Percentiles rank a stretch among this genome's conserved stretches.
These are phyloP conservation scores for Capsicum chinense DNA, from an alignment of 257 asterid species.

Conservation along the genomic window DNA sequence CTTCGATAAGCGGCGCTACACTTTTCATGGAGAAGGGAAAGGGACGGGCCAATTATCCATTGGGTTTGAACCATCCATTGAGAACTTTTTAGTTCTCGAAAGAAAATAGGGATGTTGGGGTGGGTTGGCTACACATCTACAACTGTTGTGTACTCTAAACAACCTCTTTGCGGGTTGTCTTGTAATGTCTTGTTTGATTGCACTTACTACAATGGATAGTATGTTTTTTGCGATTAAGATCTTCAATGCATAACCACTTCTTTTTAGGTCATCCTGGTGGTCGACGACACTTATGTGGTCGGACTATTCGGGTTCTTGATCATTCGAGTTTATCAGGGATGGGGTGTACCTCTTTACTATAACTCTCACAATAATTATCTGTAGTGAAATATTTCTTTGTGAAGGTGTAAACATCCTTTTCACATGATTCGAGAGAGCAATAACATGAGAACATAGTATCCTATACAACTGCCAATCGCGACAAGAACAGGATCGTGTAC, in stretches of 20 bases:
- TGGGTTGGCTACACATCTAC: conserved; percentile 34
- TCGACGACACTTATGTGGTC: conserved; percentile 73
- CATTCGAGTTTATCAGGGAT: conserved; percentile 60
- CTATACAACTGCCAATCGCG: conserved; percentile 73
- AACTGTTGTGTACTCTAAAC: conserved; percentile 45
- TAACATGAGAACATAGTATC: conserved; percentile 77
- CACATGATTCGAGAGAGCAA: conserved; percentile 61
- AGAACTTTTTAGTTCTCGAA: neutral
- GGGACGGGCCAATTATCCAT: neutral
- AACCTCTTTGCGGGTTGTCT: conserved; percentile 69
- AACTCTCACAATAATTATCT: conserved; percentile 51
- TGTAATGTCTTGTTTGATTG: conserved; percentile 71
- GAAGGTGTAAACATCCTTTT: conserved; percentile 58
- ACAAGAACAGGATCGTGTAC: conserved; percentile 61
- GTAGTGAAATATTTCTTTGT: conserved; percentile 55
- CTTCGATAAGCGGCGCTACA: neutral
- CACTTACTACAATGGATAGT: conserved; percentile 71
- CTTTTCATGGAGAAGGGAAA: neutral
- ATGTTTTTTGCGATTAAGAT: conserved; percentile 69
- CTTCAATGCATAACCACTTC: conserved; percentile 68
- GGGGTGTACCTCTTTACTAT: conserved; percentile 51
- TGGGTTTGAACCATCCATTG: neutral
- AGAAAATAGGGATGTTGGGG: neutral
- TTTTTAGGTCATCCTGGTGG: conserved; percentile 82
- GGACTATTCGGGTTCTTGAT: conserved; percentile 52